Conservation (phyloP, 768 basidiomycete genomes). For the Paxillus ammoniavirescens region DNA sequence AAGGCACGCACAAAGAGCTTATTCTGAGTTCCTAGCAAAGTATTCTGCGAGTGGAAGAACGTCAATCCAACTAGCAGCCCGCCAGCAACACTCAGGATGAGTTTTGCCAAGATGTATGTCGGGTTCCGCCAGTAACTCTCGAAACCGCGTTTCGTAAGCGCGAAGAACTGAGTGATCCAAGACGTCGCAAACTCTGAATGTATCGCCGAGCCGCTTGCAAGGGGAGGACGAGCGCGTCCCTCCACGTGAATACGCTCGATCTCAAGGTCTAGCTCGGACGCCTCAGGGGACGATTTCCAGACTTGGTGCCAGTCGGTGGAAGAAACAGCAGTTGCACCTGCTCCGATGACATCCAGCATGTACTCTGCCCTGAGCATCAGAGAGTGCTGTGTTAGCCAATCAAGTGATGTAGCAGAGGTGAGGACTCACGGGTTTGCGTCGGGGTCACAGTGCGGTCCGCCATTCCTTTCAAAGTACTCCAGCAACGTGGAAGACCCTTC, state of each 20-base stretch:
- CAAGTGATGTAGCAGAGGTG: too few relatives aligned
- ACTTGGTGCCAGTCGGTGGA: constrained; percentile 47
- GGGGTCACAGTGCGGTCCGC: constrained; percentile 14
- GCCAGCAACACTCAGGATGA: constrained; percentile 32
- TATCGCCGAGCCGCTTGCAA: constrained; percentile 18
- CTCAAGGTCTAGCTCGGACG: constrained; percentile 35
- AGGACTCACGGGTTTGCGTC: constrained; percentile 24
- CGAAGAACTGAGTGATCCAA: constrained; percentile 38
- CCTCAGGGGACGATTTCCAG: constrained; percentile 48
- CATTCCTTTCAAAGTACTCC: constrained; percentile 23
- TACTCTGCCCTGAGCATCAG: constrained; percentile 38
- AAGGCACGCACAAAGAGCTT: constrained; percentile 38
- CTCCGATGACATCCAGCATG: constrained; percentile 54
- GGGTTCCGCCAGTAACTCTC: constrained; percentile 40
- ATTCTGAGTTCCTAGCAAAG: constrained; percentile 40
- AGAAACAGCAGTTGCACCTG: constrained; percentile 48
- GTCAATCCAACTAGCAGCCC: constrained; percentile 44
- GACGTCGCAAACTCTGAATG: constrained; percentile 36
- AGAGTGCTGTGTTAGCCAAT: background rate
- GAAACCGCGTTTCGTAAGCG: constrained; percentile 33
- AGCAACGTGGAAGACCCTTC: constrained; percentile 20
- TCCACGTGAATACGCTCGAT: constrained; percentile 44
- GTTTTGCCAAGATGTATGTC: constrained; percentile 38
- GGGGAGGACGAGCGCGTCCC: constrained; percentile 26
- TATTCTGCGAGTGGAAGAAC: constrained; percentile 37